phyloP scores from a whole-genome alignment of 768 basidiomycete species.

The Serendipita sp. region DNA sequence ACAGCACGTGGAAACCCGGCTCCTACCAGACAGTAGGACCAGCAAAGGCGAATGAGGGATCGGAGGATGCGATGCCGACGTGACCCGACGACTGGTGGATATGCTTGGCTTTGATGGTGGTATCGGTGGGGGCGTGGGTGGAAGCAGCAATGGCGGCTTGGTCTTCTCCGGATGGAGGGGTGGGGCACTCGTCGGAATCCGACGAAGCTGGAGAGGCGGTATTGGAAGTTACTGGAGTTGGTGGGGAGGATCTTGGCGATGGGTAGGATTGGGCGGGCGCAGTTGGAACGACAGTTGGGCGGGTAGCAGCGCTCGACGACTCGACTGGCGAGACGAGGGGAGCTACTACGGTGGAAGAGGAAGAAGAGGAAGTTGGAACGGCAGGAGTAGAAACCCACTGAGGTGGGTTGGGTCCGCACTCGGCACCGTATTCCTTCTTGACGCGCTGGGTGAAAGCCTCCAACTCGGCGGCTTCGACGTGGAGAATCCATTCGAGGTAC shows the following conservation, averaged over 20 bases:
- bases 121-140: not conserved
- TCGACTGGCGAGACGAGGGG: not conserved
- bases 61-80: not conserved
- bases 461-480: constrained; percentile 22
- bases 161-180: constrained; percentile 9
- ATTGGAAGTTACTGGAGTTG: constrained; percentile 11
- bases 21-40: constrained; percentile 44
- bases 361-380: not conserved
- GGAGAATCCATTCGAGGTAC: constrained; percentile 71
- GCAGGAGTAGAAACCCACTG: constrained; percentile 2
- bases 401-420: constrained; percentile 1
- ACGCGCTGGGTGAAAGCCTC: constrained; percentile 21
- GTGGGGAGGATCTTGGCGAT: constrained; percentile 9
- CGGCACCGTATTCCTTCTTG: constrained; percentile 20
- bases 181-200: constrained; percentile 7
- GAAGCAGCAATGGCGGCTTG: not conserved
- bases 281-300: not conserved
- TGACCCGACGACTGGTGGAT: constrained; percentile 2
- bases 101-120: constrained; percentile 2
- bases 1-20: not conserved
- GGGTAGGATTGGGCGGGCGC: constrained; percentile 6
- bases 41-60: constrained; percentile 37
- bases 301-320: not conserved
- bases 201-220: constrained; percentile 11
- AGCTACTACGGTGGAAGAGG: not conserved